A percentile compares a stretch with the other conserved stretches of the same genome.
phyloP scores from a whole-genome alignment of 1,284 basidiomycete genomes.

The Tilletiaria anomala region DNA sequence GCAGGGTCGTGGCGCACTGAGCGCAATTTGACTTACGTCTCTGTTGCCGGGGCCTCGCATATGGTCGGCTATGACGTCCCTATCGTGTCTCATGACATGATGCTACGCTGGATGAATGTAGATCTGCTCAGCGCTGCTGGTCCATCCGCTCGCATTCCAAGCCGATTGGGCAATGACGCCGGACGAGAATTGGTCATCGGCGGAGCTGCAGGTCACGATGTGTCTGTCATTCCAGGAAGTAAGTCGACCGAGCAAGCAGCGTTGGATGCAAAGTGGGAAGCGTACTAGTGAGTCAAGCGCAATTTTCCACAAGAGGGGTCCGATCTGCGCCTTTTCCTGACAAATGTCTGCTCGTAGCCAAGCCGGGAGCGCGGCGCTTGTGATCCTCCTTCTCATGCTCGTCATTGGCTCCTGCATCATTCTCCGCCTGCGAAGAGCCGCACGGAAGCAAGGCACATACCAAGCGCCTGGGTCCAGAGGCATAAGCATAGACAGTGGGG shows the following conservation, averaged over 20 bases:
- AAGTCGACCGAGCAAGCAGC: slow-evolving; percentile 37
- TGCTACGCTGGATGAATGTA: slow-evolving; percentile 48
- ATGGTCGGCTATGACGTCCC: slow-evolving; percentile 76
- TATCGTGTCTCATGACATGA: slow-evolving; percentile 86
- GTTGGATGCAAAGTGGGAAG: slow-evolving; percentile 27
- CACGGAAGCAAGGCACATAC: no score
- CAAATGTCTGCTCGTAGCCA: slow-evolving; percentile 84
- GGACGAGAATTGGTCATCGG: slow-evolving; percentile 42
- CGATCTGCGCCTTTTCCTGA: no score
- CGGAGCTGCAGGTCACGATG: slow-evolving; percentile 18
- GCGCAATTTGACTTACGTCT: slow-evolving; percentile 83
- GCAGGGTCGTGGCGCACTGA: slow-evolving; percentile 82
- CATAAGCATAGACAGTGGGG: no score
- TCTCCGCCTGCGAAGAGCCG: slow-evolving; percentile 50
- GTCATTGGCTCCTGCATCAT: slow-evolving; percentile 60
- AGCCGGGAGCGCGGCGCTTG: slow-evolving; percentile 67
- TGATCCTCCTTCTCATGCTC: slow-evolving; percentile 58
- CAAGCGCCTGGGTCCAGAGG: no score
- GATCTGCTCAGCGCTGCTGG: slow-evolving; percentile 65
- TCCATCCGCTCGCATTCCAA: slow-evolving; percentile 57
- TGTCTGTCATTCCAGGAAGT: slow-evolving; percentile 11
- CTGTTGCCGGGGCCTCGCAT: slow-evolving; percentile 51
- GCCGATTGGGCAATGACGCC: slow-evolving; percentile 55
- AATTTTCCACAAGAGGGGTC: no score
- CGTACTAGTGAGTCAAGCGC: slow-evolving; percentile 39